phyloP scores from a whole-genome alignment of 2,329 filamentous ascomycete species.

The Acarospora socialis region DNA sequence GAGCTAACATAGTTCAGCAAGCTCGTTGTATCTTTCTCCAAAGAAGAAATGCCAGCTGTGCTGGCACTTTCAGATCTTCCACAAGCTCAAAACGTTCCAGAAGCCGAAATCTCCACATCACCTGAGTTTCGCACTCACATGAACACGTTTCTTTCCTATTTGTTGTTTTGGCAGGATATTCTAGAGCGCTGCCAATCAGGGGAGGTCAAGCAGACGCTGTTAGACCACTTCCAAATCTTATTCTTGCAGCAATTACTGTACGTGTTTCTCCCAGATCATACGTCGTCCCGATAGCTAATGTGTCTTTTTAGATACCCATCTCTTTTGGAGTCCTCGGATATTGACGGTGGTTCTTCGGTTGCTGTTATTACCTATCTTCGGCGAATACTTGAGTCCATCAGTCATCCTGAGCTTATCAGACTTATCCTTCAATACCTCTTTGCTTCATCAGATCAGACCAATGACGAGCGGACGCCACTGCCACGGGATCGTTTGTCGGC shows the following conservation, averaged over 20 bases:
- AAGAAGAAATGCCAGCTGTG: conserved; percentile 64
- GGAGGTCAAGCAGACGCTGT: conserved; percentile 80
- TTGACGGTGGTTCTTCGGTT: conserved; percentile 90
- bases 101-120: conserved; percentile 61
- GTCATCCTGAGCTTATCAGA: conserved; percentile 87
- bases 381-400: conserved; percentile 76
- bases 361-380: conserved; percentile 88
- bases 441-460: conserved; percentile 48
- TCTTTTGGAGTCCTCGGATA: conserved; percentile 87
- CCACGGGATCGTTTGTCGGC: conserved; percentile 24
- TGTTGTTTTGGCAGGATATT: conserved; percentile 97
- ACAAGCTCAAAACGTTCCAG: conserved; percentile 52
- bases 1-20: conserved; percentile 55
- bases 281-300: conserved; percentile 9
- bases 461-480: too few species aligned
- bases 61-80: conserved; percentile 81
- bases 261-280: conserved; percentile 21
- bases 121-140: conserved; percentile 71
- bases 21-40: conserved; percentile 63
- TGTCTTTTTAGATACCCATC: conserved; percentile 62
- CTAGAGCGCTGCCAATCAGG: conserved; percentile 85
- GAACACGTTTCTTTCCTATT: conserved; percentile 83
- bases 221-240: conserved; percentile 94
- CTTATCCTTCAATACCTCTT: conserved; percentile 87
- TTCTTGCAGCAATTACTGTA: conserved; percentile 90